Base-by-base conservation (phyloP, 805 yeast species). In the Metschnikowia chrysomelidarum region DNA sequence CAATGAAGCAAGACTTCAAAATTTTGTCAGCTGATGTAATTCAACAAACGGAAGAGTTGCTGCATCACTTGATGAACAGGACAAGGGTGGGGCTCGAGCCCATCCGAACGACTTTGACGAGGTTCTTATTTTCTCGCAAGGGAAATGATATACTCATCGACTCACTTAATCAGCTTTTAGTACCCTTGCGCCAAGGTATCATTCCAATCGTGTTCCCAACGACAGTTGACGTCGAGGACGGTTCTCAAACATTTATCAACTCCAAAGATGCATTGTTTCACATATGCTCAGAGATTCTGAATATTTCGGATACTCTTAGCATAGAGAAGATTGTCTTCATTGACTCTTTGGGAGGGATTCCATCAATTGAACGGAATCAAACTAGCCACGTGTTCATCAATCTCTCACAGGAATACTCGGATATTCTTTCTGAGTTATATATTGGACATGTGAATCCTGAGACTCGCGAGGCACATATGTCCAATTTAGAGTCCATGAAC, bases 381-480 rank as follows among this genome's bases (percentile, higher is more conserved):
- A 78, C 88, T 3, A 75, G 95, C 12, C 98, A 93, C 58, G 94
- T 93, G 1, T 82, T 83, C 41, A 80, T 91, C 39, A 91, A 93
- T 52, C 60, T 91, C 24, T 73, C 78, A 8, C 97, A 91, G 60
- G 98, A 91, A 53, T 82, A 71, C 47, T 69, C 76, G 1, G 81
- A 75, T 30, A 79, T 87, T 13, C 54, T 66, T 2, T 67, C 80
- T 3, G 95, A 87, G 50, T 60, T 87, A 14, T 65, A 68, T 36
- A 74, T 77, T 47, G 83, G 86, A 0, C 76, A 68, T 47, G 54
- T 79, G 17, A 50, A 60, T 10, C 72, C 78, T 1, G 37, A 46
- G 7, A 57, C 53, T 20, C 62, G 78, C 28, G 76, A 71, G 40
- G 59, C 66, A 9, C 96, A 87, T 55, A 47, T 80, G n/a, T 58